phyloP scores from a whole-genome alignment of 2,329 filamentous ascomycete genomes.

The Colletotrichum siamense region DNA sequence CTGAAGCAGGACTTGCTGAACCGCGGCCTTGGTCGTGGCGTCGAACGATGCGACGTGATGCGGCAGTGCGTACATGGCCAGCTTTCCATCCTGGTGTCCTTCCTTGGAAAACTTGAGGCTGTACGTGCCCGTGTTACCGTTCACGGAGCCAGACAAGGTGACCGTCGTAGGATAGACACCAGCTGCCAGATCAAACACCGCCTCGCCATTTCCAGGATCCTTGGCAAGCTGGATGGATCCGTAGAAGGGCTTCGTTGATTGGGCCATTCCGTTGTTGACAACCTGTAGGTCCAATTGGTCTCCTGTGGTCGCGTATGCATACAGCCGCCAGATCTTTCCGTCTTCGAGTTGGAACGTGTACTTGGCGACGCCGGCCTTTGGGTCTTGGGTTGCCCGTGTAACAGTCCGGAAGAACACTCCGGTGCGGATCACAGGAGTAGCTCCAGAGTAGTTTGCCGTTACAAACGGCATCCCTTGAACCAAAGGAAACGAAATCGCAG shows the following conservation, averaged over 20 bases:
- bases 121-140: conserved; percentile 71
- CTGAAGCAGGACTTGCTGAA: conserved; percentile 66
- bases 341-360: conserved; percentile 78
- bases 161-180: conserved; percentile 76
- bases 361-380: conserved; percentile 73
- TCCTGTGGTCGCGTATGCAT: conserved; percentile 68
- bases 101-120: conserved; percentile 74
- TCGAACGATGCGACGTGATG: conserved; percentile 85
- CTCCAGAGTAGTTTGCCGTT: conserved; percentile 75
- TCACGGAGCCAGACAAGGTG: conserved; percentile 66
- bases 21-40: conserved; percentile 51
- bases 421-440: conserved; percentile 75
- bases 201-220: conserved; percentile 69
- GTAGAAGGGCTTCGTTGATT: conserved; percentile 71
- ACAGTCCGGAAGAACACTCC: conserved; percentile 77
- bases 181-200: conserved; percentile 74
- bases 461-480: conserved; percentile 91
- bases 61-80: conserved; percentile 88
- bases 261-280: conserved; percentile 67
- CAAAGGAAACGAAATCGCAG: conserved; percentile 77
- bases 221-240: conserved; percentile 87
- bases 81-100: conserved; percentile 62
- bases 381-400: conserved; percentile 58
- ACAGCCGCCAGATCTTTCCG: conserved; percentile 79
- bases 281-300: conserved; percentile 71